Base-by-base conservation (phyloP, 768 basidiomycete genomes). In the Phlebiopsis gigantea region DNA sequence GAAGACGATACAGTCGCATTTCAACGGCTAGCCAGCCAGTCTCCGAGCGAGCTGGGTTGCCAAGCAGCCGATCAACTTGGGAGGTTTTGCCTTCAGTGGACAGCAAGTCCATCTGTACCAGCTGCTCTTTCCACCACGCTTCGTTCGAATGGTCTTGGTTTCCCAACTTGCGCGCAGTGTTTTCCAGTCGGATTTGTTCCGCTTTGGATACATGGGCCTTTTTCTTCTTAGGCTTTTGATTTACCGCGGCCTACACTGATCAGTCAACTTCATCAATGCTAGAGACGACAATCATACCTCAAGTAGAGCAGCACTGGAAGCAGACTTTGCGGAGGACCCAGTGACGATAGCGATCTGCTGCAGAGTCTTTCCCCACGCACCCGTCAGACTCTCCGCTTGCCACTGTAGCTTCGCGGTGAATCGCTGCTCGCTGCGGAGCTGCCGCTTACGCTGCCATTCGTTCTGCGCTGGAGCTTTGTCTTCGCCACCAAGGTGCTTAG, bases 321-420 rank as follows among this genome's bases (percentile, higher is more conserved):
- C 21, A 26, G 42, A 25, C 39, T 48, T 19, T 49, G 46, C 54
- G 3, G 34, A 9, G 12, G 34, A 17, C 43, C 25, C 52, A 15
- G 42, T 53, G 0, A 74, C 71, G 56, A 88, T 87, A n/a, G 77
- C 71, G 29, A 82, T 76, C 51, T 77, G 77, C 62, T 80, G 72
- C 25, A 88, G 68, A 6, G 68, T 67, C 1, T 71, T 73, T 1
- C 87, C 87, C 0, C 74, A 75, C 5, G 85, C 84, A 0, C 87
- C 87, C 0, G 82, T 84, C 56, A 88, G 65, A 0, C 84, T 85
- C 39, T 77, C 78, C 9, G 87, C 85, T 44, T 82, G 80, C 51
- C 74, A 69, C 51, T 84, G 83, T 55, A 88, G 63, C 12, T 63
- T 70, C 29, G 75, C 69, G 80, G 85, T 85, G 64, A 79, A 81